Base-by-base conservation (phyloP, 305 asterid genomes). In the Fraxinus floribunda region DNA sequence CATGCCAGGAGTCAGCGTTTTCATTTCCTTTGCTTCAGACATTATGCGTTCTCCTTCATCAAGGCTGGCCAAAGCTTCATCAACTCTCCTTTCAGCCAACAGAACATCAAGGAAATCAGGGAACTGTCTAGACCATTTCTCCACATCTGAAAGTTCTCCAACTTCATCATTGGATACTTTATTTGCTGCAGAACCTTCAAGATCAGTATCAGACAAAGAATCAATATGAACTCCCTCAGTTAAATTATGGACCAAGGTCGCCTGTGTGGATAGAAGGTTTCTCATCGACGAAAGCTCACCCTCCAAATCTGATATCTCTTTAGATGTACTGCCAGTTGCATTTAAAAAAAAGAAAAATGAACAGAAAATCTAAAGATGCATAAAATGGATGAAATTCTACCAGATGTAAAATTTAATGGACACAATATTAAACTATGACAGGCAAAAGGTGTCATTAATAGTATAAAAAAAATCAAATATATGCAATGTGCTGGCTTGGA, bases 261-360 rank as follows among this genome's bases (percentile, higher is more conserved):
- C 95, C 90, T 93, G 99, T 78, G 98, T 96, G 86, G 99, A 96
- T 82, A 96, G 90, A 88, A 96, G 88, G 87, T 91, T 96, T 88
- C 95, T 91, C 98, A 96, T 96, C 55, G 98, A 96, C 82, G 97
- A 94, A 83, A 96, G 98, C 81, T 96, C 99, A 34, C 98, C 99
- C 91, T 96, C 99, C 83, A 96, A 91, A 87, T 96, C 99, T 79
- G 99, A 96, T 86, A 96, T 94, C 93, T 96, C 99, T 92, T 96
- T 96, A 75, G 98, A 92, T 13, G 99, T 96, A 82, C 99, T 96
- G 94, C 86, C 86, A 57, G 78, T 77, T 75, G 79, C 13, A 60
- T 68, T 49, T 38, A n/a, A 10, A 66, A 82, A 84, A 73, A 35
- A 62, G n/a, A 72, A 52, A 64, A 72, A 60, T 36, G 72, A 74